Base-by-base conservation (phyloP, 2,329 filamentous ascomycete genomes). In the Hyphodiscus sp. region DNA sequence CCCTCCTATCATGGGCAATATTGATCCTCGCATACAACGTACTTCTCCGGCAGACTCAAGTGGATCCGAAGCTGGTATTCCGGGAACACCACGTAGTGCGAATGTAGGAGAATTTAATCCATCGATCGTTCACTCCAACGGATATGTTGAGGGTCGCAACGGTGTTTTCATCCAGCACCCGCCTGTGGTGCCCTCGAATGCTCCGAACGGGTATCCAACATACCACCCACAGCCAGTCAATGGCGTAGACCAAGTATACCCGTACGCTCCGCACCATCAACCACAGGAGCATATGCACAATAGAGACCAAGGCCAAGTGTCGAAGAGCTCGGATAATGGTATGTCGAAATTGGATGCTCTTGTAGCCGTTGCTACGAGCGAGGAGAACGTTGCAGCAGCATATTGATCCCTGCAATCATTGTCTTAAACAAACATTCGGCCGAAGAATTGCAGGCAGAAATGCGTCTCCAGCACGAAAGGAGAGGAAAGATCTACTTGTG, bases 361-460 rank as follows among this genome's bases (percentile, higher is more conserved):
- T 9, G 82, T 85, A n/a, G 81, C 82, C 5, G 81, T 84, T 43
- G 82, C 82, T 4, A 84, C 82, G 1, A 78, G 77, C 56, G 80
- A 83, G 64, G 75, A 70, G 26, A 71, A 69, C 51, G 66, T 67
- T 20, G 67, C 69, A 4, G 62, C 67, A 15, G 65, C 70, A 20
- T 62, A 63, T 55, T 65, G 33, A 38, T 38, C n/a, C 49, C 41
- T 29, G 29, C 23, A 41, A 47, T 41, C 19, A 50, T 45, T 18
- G 16, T 15, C 10, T 11, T 26, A 19, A 16, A 3, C 20, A 29
- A 23, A 11, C 9, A 10, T 15, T 2, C 11, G 33, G 13, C 11
- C 5, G 11, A 29, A 51, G n/a, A 41, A 18, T 7, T 41, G 26
- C 33, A 20, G 15, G n/a, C 19, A 30, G 10, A 26, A 20, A 19